Conservation (phyloP, 176 grass and related monocot genomes). For the Poa pratensis region DNA sequence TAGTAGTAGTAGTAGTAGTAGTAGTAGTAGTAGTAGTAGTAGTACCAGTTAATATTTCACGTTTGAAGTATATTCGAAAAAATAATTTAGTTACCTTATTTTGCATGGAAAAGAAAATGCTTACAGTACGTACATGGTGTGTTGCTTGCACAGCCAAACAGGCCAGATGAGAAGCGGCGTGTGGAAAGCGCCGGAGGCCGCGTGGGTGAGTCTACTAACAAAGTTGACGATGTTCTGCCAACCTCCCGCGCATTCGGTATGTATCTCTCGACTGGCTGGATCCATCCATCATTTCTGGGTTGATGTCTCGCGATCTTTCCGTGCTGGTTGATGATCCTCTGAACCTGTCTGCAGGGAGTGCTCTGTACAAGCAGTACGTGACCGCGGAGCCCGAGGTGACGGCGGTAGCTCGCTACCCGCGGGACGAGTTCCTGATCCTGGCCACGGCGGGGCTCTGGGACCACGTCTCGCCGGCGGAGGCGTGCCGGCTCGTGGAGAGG, state of each 20-base stretch:
- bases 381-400: not conserved
- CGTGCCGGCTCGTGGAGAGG: conserved; percentile 23
- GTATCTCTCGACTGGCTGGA: not conserved
- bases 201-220: not conserved
- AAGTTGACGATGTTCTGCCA: not conserved
- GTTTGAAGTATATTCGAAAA: not conserved
- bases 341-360: not conserved
- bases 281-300: not conserved
- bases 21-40: too few species aligned
- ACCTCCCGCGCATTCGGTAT: conserved; percentile 20
- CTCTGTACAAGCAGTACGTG: not conserved
- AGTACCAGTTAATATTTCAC: not conserved
- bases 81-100: not conserved
- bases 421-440: conserved; percentile 44
- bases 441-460: conserved; percentile 43
- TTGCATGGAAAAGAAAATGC: not conserved
- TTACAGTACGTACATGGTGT: not conserved
- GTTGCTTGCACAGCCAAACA: not conserved
- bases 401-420: not conserved
- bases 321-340: not conserved
- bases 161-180: not conserved
- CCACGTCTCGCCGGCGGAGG: conserved; percentile 4
- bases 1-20: too few species aligned
- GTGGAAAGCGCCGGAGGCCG: not conserved
- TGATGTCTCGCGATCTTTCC: not conserved